Evolutionary conservation across 345 rosid genomes (phyloP), one percentile per base, ranked within the genome.

Genomic region (Moringa oleifera): DNA sequence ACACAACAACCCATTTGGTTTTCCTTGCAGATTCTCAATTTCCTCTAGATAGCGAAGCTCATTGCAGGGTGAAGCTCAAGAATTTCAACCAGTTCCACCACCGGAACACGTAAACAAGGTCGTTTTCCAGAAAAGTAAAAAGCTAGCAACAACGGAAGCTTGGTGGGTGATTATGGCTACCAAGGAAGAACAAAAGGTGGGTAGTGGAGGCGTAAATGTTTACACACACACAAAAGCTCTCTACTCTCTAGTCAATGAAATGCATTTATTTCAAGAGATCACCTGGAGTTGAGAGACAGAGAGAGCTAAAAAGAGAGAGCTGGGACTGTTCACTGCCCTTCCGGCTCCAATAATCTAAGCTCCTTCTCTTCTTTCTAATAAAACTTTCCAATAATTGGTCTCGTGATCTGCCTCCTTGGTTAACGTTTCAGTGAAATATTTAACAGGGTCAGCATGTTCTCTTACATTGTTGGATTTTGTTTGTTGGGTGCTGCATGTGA

Each of bases 1-100:
- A 69, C 61, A 68, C 96, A 91, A 62, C 96, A 91, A 73, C 97
- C 97, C 97, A 91, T 88, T 65, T 47, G 68, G 41, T 31, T 2
- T 2, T 28, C 8, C 8, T 28, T 28, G 23, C 18, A 21, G 18
- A n/a, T n/a, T 23, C 18, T 20, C 31, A 13, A 25, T 9, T 21
- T 15, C 24, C 58, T 49, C 58, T 58, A 66, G 45, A 58, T 20
- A 50, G 21, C n/a, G 46, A 7, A 16, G 20, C 52, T 0, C 64
- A 51, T 66, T 51, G 64, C 31, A 33, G 58, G 37, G 49, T 24
- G 23, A 53, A 64, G 52, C 13, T 45, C 0, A 55, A 36, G 20
- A 64, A 23, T 5, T 15, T n/a, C n/a, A 33, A 33, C 37, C 37
- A 33, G 37, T 4, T 4, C 11, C 37, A 33, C 6, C 5, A 33